A percentile compares a stretch with the other conserved stretches of the same genome.
Conservation (phyloP, 1,284 basidiomycete genomes). For the Trichosporon ovoides region DNA sequence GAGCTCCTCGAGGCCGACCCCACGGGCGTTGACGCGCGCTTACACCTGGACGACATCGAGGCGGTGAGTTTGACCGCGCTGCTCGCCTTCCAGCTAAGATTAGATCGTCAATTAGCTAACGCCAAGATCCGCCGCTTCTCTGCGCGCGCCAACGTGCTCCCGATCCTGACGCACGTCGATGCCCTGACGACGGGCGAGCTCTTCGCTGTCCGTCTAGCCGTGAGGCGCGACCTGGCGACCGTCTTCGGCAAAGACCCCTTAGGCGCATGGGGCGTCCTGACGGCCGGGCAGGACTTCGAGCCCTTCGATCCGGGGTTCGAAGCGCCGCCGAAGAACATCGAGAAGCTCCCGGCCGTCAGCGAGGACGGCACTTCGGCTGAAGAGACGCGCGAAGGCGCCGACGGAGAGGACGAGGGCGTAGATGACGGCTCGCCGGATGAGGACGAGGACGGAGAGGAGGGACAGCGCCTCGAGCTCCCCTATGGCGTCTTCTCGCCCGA, state of each 20-base stretch:
- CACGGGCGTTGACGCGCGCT: conserved; percentile 10
- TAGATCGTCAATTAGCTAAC: no score
- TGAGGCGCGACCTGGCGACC: conserved; percentile 28
- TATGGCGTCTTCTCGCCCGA: conserved; percentile 28
- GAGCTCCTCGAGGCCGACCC: conserved; percentile 12
- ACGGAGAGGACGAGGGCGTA: conserved; percentile 8
- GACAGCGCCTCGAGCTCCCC: conserved; percentile 18
- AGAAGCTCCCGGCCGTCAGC: not conserved
- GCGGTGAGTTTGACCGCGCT: conserved; percentile 10
- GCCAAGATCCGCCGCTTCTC: conserved; percentile 35
- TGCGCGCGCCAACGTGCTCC: conserved; percentile 38
- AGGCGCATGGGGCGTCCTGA: conserved; percentile 17
- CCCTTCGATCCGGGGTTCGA: conserved; percentile 5
- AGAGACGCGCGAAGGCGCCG: no score
- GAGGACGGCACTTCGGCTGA: no score
- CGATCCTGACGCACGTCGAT: conserved; percentile 38
- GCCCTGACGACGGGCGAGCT: conserved; percentile 33
- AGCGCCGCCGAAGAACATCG: not conserved
- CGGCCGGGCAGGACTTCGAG: conserved; percentile 8
- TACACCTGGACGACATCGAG: conserved; percentile 20
- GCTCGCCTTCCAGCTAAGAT: no score
- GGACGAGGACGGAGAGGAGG: conserved; percentile 9
- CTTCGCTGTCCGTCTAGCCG: conserved; percentile 21
- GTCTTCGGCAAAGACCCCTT: conserved; percentile 21
- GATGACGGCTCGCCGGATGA: conserved; percentile 14